Percentiles rank a stretch among this genome's conserved stretches.
Conservation (phyloP, 202 grass and related monocot species). For the Zizania palustris region DNA sequence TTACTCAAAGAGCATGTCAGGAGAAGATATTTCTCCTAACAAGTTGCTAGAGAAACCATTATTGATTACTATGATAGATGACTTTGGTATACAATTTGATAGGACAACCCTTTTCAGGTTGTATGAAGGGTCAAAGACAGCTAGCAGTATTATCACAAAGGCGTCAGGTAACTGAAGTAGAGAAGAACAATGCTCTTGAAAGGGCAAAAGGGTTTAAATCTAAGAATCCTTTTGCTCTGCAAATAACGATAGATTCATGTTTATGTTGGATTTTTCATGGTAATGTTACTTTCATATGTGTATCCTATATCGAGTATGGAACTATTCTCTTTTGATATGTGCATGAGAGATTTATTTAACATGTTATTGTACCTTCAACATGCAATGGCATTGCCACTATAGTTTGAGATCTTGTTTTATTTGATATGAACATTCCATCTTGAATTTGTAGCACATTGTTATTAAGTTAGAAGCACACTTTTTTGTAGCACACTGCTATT, state of each 20-base stretch:
- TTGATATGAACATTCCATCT: neutral
- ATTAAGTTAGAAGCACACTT: no score
- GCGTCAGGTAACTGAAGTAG: conserved; percentile 63
- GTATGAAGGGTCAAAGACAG: conserved; percentile 48
- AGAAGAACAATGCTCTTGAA: conserved; percentile 58
- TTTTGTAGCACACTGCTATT: neutral
- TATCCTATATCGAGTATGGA: conserved; percentile 20
- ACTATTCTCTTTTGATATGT: conserved; percentile 15
- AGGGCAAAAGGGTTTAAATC: conserved; percentile 67
- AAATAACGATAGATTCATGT: conserved; percentile 78
- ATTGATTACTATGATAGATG: neutral
- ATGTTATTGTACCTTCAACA: neutral
- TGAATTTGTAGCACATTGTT: neutral
- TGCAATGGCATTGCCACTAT: no score
- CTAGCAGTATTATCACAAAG: conserved; percentile 65
- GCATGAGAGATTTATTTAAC: conserved; percentile 16
- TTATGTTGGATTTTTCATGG: conserved; percentile 80
- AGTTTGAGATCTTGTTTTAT: conserved; percentile 1
- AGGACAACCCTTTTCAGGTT: conserved; percentile 36
- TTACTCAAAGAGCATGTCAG: conserved; percentile 14
- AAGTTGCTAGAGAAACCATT: conserved; percentile 29
- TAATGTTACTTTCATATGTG: conserved; percentile 46
- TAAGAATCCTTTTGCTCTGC: conserved; percentile 53
- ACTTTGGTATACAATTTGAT: conserved; percentile 41
- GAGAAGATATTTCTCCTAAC: conserved; percentile 25